Percentiles rank a stretch among this genome's conserved stretches.
Evolutionary conservation across 129 eudicot genomes (phyloP).

Genomic region (Pulicaria dysenterica): DNA sequence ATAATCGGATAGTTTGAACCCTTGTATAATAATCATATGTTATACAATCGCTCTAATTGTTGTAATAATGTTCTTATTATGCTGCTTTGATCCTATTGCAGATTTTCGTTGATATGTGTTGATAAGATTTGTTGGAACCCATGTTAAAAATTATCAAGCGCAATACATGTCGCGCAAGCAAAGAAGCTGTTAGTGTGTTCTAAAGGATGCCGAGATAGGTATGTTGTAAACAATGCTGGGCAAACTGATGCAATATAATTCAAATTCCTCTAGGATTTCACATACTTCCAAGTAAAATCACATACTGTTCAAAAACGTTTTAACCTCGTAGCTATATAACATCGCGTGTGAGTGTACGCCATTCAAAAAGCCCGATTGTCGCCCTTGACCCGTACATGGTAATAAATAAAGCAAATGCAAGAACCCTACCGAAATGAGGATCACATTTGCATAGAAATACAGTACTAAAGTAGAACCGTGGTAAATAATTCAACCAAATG

Average conservation of each 20-base stretch:
- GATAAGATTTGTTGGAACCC: background rate
- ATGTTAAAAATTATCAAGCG: background rate
- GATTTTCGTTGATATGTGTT: conserved; percentile 33
- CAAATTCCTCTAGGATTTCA: background rate
- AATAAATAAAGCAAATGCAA: too few relatives aligned
- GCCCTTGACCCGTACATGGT: too few relatives aligned
- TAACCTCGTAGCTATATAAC: too few relatives aligned
- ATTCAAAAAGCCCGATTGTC: too few relatives aligned
- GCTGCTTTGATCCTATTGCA: conserved; percentile 26
- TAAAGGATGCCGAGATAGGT: background rate
- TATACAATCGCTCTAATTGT: background rate
- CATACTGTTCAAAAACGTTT: background rate
- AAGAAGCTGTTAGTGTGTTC: background rate
- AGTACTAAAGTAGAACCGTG: too few relatives aligned
- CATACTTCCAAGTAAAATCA: background rate
- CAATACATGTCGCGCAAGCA: background rate
- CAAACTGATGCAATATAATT: background rate
- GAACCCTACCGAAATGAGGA: too few relatives aligned
- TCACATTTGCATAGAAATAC: too few relatives aligned
- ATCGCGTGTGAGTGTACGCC: too few relatives aligned
- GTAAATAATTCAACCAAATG: too few relatives aligned
- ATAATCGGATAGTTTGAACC: background rate
- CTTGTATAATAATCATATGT: background rate
- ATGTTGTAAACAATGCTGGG: background rate
- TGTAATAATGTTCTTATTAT: background rate